phyloP scores from a whole-genome alignment of 257 asterid species.

The Striga asiatica region DNA sequence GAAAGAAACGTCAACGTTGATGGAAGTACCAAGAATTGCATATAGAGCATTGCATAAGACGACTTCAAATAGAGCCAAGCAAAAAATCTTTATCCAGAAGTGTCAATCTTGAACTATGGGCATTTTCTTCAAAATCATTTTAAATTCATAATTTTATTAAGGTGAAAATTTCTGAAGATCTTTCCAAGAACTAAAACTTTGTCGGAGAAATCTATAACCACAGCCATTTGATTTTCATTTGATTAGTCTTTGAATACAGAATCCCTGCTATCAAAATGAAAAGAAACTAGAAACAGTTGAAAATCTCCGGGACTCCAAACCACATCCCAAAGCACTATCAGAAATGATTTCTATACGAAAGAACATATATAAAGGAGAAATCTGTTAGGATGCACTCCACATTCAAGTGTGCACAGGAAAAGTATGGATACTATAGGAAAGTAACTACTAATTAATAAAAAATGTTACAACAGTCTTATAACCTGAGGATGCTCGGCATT shows the following conservation, averaged over 20 bases:
- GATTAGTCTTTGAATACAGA: background rate
- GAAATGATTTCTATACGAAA: background rate
- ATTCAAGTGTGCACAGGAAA: background rate
- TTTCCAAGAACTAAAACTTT: background rate
- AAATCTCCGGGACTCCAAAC: background rate
- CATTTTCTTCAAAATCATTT: background rate
- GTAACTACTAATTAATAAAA: conserved; percentile 2
- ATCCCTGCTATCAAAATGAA: background rate
- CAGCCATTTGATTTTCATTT: background rate
- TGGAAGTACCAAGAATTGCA: background rate
- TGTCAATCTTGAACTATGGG: background rate
- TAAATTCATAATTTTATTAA: too few relatives aligned
- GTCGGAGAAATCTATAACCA: background rate
- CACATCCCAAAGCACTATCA: background rate
- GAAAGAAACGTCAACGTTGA: conserved; percentile 8
- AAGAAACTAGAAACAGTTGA: background rate
- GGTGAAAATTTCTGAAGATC: background rate
- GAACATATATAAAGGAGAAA: background rate
- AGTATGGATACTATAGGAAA: background rate
- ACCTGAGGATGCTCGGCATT: conserved; percentile 99
- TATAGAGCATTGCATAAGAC: background rate
- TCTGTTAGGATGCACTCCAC: background rate
- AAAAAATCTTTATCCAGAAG: background rate
- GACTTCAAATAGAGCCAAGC: background rate
- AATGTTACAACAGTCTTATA: conserved; percentile 15